These are phyloP conservation scores for Pythium oligandrum DNA, from an alignment of 352 stramenopile genomes.

Conservation along the genomic window DNA sequence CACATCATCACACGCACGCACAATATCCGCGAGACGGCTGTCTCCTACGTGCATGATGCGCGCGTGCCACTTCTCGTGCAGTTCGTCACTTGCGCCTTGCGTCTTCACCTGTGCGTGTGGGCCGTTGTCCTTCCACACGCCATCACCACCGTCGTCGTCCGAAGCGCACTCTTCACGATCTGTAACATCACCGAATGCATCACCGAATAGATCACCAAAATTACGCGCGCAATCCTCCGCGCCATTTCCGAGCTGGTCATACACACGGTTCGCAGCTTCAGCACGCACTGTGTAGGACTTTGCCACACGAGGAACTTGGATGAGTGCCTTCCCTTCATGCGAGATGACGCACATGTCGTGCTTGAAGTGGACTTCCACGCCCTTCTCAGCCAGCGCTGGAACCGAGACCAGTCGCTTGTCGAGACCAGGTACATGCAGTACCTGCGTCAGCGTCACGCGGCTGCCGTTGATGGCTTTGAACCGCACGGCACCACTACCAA, in stretches of 20 bases:
- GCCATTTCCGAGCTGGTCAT: background rate
- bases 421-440: slow-evolving; percentile 4
- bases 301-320: slow-evolving; percentile 1
- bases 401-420: slow-evolving; percentile 9
- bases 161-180: too few species aligned
- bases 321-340: background rate
- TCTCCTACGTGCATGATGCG: slow-evolving; percentile 4
- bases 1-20: background rate
- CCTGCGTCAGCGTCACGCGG: slow-evolving; percentile 1
- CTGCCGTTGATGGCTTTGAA: background rate
- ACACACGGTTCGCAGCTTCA: slow-evolving; percentile 4
- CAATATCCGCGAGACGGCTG: background rate
- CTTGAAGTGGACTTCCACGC: slow-evolving; percentile 3
- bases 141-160: too few species aligned
- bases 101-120: too few species aligned
- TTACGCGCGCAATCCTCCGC: too few species aligned
- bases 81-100: background rate
- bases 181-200: background rate
- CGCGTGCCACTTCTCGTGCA: slow-evolving; percentile 7
- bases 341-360: slow-evolving; percentile 1
- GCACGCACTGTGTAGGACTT: slow-evolving; percentile 5
- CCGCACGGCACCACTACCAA: background rate
- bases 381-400: slow-evolving; percentile 1
- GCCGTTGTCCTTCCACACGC: too few species aligned
- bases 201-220: background rate